Base-by-base conservation (phyloP, 208 protist genomes). In the Acanthamoeba quina region DNA sequence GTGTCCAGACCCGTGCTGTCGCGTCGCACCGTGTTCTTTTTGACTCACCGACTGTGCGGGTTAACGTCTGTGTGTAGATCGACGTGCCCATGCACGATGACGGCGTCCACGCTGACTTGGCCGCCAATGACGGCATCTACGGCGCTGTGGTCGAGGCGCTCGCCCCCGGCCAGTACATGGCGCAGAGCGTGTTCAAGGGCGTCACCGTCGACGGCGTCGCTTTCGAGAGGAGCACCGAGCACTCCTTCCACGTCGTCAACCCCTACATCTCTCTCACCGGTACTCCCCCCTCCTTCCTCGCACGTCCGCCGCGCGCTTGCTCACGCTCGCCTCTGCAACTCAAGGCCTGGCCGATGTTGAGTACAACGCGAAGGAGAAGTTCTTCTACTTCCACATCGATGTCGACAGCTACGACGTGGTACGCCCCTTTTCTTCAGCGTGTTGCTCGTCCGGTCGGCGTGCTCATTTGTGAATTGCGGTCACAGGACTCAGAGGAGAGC, bases 61-160 rank as follows among this genome's bases (percentile, higher is more conserved):
- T 26, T 31, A 7, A 21, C 37, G 29, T 41, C 29, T 19, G 2
- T 26, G 24, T 11, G 15, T 88, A 47, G 31, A 29, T 58, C 49
- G 37, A 60, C 0, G 52, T 96, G 74, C 41, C 44, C 54, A 96
- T 96, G 95, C 68, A 56, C 66, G 95, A 96, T 44, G 95, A 96
- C 80, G 95, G 95, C 78, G 17, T 90, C 11, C 70, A 95, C 37
- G n/a, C 37, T 34, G 95, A 95, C 60, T n/a, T 47, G 29, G 26
- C 24, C 2, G 78, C 92, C 24, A 52, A 95, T 15, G 95, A 96
- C 72, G 95, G 95, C 78, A 26, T 96, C 26, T 96, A 92, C 34
- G 94, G 93, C 47, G 95, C 31, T 34, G 56, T 80, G 4, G 6
- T 95, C 21, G 34, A 64, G 19, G 93, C 95, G 5, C n/a, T 37